These are phyloP conservation scores for Pelargonium australe DNA, from an alignment of 441 rosid species.

Conservation along the genomic window DNA sequence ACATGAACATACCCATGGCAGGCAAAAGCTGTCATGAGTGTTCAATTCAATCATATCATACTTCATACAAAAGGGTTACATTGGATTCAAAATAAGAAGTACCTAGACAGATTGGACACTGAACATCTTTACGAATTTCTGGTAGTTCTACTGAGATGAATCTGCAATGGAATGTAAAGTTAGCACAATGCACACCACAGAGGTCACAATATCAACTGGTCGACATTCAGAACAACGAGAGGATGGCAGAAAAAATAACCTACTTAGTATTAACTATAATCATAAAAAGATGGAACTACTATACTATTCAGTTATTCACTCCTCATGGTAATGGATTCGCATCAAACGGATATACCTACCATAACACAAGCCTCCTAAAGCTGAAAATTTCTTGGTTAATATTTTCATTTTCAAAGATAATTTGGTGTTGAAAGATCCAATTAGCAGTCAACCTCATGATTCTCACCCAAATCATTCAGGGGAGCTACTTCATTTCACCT, in stretches of 20 bases:
- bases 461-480: too few species aligned
- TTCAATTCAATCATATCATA: not conserved
- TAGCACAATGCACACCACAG: conserved; percentile 8
- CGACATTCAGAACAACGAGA: not conserved
- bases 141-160: conserved; percentile 55
- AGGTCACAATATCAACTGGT: conserved; percentile 7
- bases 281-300: not conserved
- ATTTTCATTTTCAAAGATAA: not conserved
- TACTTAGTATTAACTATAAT: not conserved
- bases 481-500: not conserved
- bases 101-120: conserved; percentile 96
- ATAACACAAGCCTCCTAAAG: not conserved
- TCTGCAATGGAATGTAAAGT: conserved; percentile 45
- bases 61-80: not conserved
- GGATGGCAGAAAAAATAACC: not conserved
- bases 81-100: conserved; percentile 6
- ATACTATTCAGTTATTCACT: not conserved
- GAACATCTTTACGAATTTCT: conserved; percentile 75
- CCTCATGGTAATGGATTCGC: not conserved
- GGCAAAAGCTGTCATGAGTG: not conserved
- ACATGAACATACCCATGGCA: not conserved
- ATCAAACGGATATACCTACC: too few species aligned
- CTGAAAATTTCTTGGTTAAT: not conserved
- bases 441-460: not conserved
- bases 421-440: not conserved